phyloP scores from a whole-genome alignment of 2,329 filamentous ascomycete species.

The Nemania bipapillata region DNA sequence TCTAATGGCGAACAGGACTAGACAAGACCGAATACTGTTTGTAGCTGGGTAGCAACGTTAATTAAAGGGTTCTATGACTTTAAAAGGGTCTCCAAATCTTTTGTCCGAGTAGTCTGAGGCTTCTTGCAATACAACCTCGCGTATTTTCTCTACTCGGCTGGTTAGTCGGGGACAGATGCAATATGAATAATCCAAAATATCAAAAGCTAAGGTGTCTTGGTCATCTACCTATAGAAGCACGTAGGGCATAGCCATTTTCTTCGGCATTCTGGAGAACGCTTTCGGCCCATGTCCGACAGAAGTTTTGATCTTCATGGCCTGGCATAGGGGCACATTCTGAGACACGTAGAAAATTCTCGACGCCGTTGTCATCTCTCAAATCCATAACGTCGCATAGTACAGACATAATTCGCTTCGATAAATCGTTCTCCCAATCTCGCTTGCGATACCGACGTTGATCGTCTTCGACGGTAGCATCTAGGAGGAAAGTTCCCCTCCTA shows the following conservation, averaged over 20 bases:
- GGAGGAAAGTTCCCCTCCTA: background rate
- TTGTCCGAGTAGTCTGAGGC: background rate
- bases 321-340: background rate
- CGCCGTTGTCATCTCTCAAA: background rate
- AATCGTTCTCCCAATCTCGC: background rate
- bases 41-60: background rate
- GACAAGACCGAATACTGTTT: too few relatives aligned
- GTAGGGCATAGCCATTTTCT: background rate
- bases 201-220: background rate
- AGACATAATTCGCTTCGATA: background rate
- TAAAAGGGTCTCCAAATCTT: background rate
- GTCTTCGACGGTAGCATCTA: background rate
- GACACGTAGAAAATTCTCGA: background rate
- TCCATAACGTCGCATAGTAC: conserved; percentile 18
- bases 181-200: background rate
- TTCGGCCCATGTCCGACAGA: conserved; percentile 15
- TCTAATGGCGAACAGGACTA: too few relatives aligned
- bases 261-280: background rate
- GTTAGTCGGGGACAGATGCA: background rate
- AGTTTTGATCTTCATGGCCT: background rate
- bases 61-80: conserved; percentile 10
- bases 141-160: background rate
- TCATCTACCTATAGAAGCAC: background rate
- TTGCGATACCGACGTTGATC: conserved; percentile 1
- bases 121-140: background rate